These are phyloP conservation scores for Tolypocladium paradoxum DNA, from an alignment of 2,329 filamentous ascomycete species.

Conservation along the genomic window DNA sequence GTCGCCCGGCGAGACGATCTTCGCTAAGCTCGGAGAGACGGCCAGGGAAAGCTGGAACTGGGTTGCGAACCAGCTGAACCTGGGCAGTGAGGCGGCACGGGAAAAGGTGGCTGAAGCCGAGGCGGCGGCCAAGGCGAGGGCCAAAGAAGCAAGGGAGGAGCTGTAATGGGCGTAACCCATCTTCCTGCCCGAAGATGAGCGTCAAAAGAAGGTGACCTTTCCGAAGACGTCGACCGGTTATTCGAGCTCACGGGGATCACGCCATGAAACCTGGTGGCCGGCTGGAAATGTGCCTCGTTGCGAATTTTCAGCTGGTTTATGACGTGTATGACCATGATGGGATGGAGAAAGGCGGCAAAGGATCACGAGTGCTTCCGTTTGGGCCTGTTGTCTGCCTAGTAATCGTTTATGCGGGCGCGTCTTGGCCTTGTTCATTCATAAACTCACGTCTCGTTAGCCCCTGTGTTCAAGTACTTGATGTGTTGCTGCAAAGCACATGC, in stretches of 20 bases:
- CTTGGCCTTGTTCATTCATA: neutral
- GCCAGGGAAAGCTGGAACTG: slow-evolving; percentile 39
- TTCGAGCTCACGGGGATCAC: neutral
- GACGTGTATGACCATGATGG: neutral
- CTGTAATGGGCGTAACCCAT: slow-evolving; percentile 26
- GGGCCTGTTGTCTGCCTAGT: neutral
- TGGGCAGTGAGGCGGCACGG: slow-evolving; percentile 37
- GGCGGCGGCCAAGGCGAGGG: slow-evolving; percentile 16
- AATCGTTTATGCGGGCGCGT: neutral
- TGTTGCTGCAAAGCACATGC: neutral
- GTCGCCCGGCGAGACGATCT: slow-evolving; percentile 52
- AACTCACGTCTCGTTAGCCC: neutral
- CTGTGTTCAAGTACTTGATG: neutral
- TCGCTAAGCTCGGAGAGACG: slow-evolving; percentile 48
- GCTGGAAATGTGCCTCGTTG: neutral
- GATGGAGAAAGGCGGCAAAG: neutral
- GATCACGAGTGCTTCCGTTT: neutral
- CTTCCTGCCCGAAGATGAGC: neutral
- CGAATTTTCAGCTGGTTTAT: neutral
- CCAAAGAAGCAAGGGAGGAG: slow-evolving; percentile 33
- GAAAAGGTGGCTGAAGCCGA: slow-evolving; percentile 30
- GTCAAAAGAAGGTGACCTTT: neutral
- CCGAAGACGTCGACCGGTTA: neutral
- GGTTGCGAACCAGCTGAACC: slow-evolving; percentile 36
- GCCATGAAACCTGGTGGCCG: too few species aligned